Evolutionary conservation across 1,284 basidiomycete genomes (phyloP).

Genomic region (Takashimella tepidaria): DNA sequence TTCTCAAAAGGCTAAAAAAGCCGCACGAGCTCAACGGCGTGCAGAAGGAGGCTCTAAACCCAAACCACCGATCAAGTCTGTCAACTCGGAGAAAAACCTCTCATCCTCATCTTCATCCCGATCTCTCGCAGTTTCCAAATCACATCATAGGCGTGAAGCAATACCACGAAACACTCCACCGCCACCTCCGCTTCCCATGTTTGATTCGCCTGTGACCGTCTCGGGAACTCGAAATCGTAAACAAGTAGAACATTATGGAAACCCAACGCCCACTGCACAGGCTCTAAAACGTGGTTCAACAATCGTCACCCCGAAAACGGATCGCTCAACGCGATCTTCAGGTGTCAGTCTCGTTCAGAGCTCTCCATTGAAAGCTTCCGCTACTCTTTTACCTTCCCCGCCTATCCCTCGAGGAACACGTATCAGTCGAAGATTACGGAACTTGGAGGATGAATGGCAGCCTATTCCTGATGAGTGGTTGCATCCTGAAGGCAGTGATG

Average conservation of each 20-base stretch:
- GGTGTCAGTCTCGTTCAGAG: slow-evolving; percentile 2
- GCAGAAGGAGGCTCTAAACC: slow-evolving; percentile 5
- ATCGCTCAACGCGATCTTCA: slow-evolving; percentile 15
- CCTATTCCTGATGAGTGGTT: slow-evolving; percentile 47
- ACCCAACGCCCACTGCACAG: slow-evolving; percentile 30
- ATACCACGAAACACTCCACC: slow-evolving; percentile 11
- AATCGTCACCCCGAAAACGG: slow-evolving; percentile 8
- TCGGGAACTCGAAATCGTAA: slow-evolving; percentile 30
- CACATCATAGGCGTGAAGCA: slow-evolving; percentile 19
- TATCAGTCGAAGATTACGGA: slow-evolving; percentile 30
- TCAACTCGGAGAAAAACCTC: not conserved
- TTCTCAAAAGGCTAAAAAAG: slow-evolving; percentile 32
- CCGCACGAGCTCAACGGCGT: slow-evolving; percentile 5
- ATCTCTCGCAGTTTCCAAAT: slow-evolving; percentile 6
- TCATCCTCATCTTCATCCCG: not conserved
- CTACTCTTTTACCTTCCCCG: slow-evolving; percentile 11
- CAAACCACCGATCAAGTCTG: not conserved
- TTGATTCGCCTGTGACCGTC: slow-evolving; percentile 3
- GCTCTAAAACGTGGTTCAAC: slow-evolving; percentile 30
- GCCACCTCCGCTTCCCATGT: slow-evolving; percentile 16
- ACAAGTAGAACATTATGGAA: slow-evolving; percentile 40
- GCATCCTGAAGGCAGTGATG: slow-evolving; percentile 5
- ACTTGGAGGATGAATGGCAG: slow-evolving; percentile 46
- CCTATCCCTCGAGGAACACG: slow-evolving; percentile 30
- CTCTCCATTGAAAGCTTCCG: slow-evolving; percentile 17